phyloP scores from a whole-genome alignment of 1,139 yeast species.

The Sugiyamaella japonica region DNA sequence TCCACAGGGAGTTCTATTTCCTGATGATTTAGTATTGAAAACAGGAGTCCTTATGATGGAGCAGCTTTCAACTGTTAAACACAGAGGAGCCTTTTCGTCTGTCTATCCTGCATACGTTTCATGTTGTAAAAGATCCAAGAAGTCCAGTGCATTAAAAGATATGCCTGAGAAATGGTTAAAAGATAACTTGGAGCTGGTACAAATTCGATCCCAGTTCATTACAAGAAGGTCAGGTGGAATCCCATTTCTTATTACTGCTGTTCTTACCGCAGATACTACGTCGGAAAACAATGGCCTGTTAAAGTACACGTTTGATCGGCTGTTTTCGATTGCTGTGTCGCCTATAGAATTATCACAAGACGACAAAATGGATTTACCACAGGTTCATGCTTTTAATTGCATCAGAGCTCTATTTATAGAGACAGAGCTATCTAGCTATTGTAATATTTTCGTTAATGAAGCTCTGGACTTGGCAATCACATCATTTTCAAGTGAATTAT shows the following conservation, averaged over 20 bases:
- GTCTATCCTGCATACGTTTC: slow-evolving; percentile 75
- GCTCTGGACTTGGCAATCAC: slow-evolving; percentile 61
- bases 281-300: slow-evolving; percentile 42
- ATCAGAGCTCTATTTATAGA: slow-evolving; percentile 73
- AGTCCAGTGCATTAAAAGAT: slow-evolving; percentile 38
- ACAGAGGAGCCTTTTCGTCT: slow-evolving; percentile 89
- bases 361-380: slow-evolving; percentile 72
- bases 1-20: slow-evolving; percentile 30
- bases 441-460: slow-evolving; percentile 54
- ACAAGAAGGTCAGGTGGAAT: slow-evolving; percentile 92
- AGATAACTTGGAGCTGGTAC: slow-evolving; percentile 53
- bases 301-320: slow-evolving; percentile 50
- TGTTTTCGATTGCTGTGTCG: slow-evolving; percentile 53
- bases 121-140: slow-evolving; percentile 56
- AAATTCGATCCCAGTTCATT: slow-evolving; percentile 61
- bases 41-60: slow-evolving; percentile 58
- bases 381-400: slow-evolving; percentile 91
- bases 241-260: slow-evolving; percentile 74
- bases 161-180: slow-evolving; percentile 56
- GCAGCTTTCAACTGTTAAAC: slow-evolving; percentile 74
- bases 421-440: slow-evolving; percentile 55
- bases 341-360: slow-evolving; percentile 49
- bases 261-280: slow-evolving; percentile 56
- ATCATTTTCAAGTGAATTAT: slow-evolving; percentile 62
- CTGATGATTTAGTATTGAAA: slow-evolving; percentile 37